Evolutionary conservation across 768 basidiomycete genomes (phyloP), one percentile per base, ranked within the genome.

Genomic region (Auriculariales sp.): DNA sequence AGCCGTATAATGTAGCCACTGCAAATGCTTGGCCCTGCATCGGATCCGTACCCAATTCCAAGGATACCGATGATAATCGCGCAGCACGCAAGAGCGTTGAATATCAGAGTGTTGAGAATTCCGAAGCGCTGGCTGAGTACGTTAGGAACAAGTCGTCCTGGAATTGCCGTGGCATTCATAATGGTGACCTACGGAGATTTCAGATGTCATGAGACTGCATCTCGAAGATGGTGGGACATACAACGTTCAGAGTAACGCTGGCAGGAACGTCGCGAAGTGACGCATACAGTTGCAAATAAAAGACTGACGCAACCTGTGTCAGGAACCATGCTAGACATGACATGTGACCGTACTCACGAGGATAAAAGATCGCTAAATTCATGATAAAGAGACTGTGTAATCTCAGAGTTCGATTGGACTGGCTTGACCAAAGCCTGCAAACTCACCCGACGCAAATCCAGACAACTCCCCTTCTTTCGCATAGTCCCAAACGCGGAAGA

Each of bases 271-370:
- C 69, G 49, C 74, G 74, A 46, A 66, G 61, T 25, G 73, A 63
- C 0, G 77, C 67, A 51, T 74, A 69, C 10, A 79, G 58, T 54
- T 81, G 79, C 3, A 79, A 54, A 57, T 74, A 80, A 60, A 76
- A 79, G 15, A 75, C 63, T 0, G 75, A n/a, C 75, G 44, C 67
- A 74, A 76, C 75, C 39, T 68, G 6, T 44, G 35, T 36, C 19
- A 44, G 39, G 7, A 7, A 4, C 35, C 7, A 36, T 4, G 7
- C 5, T n/a, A n/a, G n/a, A n/a, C n/a, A 36, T 19, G 14, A 19
- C 6, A 44, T 24, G 14, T 9, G 17, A 7, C 3, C 22, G 15
- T 9, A 25, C 39, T 19, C 4, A 44, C 39, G 17, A 4, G 39
- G 39, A 44, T 44, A 44, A 15, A 44, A n/a, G 9, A 15, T 32